Evolutionary conservation across 73 alveolate genomes (phyloP).

Genomic region (Breviolum minutum): DNA sequence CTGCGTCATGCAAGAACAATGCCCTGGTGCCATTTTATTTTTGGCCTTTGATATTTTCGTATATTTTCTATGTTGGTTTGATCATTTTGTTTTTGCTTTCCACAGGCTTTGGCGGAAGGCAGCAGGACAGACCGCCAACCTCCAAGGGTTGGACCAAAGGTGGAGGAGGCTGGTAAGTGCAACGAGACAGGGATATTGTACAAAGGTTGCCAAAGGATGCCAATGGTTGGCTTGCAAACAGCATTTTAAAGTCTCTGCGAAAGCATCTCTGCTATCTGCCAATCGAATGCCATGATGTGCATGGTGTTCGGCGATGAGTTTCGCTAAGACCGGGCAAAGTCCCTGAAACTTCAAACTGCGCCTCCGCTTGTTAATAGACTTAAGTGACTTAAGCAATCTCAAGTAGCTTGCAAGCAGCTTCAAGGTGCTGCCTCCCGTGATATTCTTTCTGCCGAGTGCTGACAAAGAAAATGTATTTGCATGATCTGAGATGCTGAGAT

Average conservation of each 20-base stretch:
- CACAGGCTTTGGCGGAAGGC: slow-evolving; percentile 88
- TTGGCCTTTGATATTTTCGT: not conserved
- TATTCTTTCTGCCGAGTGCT: not conserved
- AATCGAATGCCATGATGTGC: not conserved
- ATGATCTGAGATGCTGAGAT: not conserved
- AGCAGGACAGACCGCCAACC: slow-evolving; percentile 85
- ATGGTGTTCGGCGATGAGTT: not conserved
- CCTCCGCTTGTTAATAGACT: not conserved
- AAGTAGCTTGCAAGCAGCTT: not conserved
- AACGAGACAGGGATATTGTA: not conserved
- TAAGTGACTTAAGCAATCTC: not conserved
- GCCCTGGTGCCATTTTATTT: not conserved
- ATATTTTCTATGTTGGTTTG: not conserved
- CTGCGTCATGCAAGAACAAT: too few relatives aligned
- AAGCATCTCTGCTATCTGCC: too few relatives aligned
- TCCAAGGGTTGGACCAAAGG: slow-evolving; percentile 94
- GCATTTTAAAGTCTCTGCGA: too few relatives aligned
- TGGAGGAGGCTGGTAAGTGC: slow-evolving; percentile 81
- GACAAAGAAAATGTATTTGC: not conserved
- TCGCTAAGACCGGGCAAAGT: not conserved
- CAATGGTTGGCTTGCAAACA: too few relatives aligned
- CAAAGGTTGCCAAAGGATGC: not conserved
- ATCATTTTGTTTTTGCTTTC: not conserved
- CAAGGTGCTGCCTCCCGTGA: not conserved
- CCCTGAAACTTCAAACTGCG: not conserved